These are phyloP conservation scores for Chloromonas sp. DNA, from an alignment of 163 green algal species.

Conservation along the genomic window DNA sequence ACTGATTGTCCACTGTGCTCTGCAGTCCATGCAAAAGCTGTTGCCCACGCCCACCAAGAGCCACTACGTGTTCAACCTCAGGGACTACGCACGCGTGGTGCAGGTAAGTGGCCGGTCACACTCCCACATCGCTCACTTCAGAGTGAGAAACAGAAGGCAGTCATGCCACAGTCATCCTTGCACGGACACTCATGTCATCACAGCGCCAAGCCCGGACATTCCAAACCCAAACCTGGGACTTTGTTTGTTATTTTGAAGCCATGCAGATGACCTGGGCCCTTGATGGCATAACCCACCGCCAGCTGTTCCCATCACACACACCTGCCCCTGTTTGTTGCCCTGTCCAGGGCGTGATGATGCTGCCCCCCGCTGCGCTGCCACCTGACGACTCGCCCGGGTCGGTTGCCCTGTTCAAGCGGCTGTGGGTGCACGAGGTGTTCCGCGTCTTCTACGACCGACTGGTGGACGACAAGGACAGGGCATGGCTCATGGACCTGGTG, in stretches of 20 bases:
- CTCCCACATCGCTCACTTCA: neutral
- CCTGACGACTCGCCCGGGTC: constrained; percentile 11
- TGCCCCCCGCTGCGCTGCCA: constrained; percentile 34
- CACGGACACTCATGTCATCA: too few species aligned
- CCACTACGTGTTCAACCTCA: constrained; percentile 83
- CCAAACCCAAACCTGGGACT: too few species aligned
- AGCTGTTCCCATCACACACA: too few species aligned
- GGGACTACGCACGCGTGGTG: constrained; percentile 54
- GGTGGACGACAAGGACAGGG: constrained; percentile 61
- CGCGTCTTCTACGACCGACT: constrained; percentile 81
- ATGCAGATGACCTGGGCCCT: too few species aligned
- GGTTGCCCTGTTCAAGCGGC: constrained; percentile 44
- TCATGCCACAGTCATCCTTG: too few species aligned
- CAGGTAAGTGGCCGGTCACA: neutral
- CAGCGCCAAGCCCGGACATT: too few species aligned
- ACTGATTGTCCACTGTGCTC: too few species aligned
- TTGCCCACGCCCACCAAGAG: constrained; percentile 74
- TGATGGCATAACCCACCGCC: too few species aligned
- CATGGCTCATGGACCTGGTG: constrained; percentile 58
- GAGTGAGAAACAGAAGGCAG: too few species aligned
- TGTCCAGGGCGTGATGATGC: constrained; percentile 57
- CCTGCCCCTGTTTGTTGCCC: too few species aligned
- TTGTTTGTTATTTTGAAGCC: too few species aligned
- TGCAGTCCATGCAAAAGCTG: constrained; percentile 52
- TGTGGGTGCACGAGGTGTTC: constrained; percentile 71